Evolutionary conservation across 176 grass and related monocot species (phyloP).

Genomic region (Poa annua): DNA sequence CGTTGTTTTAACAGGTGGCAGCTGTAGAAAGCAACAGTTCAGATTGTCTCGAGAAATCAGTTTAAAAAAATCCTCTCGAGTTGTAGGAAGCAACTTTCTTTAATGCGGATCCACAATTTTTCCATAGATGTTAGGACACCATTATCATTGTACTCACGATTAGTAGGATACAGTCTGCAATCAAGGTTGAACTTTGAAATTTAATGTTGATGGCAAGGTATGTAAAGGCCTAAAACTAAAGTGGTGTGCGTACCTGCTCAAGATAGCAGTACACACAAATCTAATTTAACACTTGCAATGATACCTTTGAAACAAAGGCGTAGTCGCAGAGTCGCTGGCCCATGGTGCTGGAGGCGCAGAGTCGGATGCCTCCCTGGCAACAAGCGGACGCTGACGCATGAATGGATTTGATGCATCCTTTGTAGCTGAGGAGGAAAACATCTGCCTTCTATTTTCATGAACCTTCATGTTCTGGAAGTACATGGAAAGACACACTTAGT

Average conservation of each 20-base stretch:
- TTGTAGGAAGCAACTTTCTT: neutral
- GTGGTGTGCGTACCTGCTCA: neutral
- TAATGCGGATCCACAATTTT: neutral
- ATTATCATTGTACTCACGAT: no score
- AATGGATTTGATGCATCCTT: slow-evolving; percentile 87
- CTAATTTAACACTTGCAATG: slow-evolving; percentile 7
- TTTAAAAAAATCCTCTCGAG: neutral
- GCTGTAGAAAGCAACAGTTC: neutral
- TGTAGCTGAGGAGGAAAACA: slow-evolving; percentile 82
- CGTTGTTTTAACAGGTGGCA: no score
- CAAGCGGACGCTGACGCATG: slow-evolving; percentile 79
- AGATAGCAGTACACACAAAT: neutral
- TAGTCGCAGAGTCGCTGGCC: slow-evolving; percentile 75
- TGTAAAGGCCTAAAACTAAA: slow-evolving; percentile 17
- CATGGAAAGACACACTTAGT: slow-evolving; percentile 21
- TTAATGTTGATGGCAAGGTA: slow-evolving; percentile 15
- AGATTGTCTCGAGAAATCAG: neutral
- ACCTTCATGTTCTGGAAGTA: slow-evolving; percentile 81
- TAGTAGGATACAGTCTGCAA: neutral
- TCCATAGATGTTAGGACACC: neutral
- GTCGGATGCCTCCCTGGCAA: slow-evolving; percentile 59
- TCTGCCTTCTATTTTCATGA: slow-evolving; percentile 93
- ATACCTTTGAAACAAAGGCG: slow-evolving; percentile 90
- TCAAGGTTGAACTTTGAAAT: slow-evolving; percentile 1
- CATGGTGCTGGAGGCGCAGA: slow-evolving; percentile 81